These are phyloP conservation scores for Sanghuangporus baumii DNA, from an alignment of 1,284 basidiomycete species.

Conservation along the genomic window DNA sequence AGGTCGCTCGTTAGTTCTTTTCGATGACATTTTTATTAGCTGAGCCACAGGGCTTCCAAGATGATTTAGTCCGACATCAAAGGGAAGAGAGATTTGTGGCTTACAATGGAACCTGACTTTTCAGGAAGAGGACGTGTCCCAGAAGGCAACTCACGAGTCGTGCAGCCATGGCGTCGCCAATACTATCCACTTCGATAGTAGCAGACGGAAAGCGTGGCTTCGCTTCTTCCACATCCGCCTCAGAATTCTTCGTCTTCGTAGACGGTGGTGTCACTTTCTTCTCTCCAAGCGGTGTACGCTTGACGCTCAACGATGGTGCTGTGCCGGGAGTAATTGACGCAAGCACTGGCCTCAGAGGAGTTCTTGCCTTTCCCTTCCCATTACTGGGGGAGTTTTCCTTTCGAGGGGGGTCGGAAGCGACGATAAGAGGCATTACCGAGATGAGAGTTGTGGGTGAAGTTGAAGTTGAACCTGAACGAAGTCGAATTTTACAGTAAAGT, in stretches of 20 bases:
- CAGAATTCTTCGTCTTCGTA: neutral
- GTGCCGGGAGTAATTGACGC: neutral
- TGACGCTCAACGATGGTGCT: neutral
- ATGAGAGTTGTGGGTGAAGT: neutral
- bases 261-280: neutral
- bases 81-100: conserved; percentile 25
- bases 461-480: neutral
- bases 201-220: conserved; percentile 33
- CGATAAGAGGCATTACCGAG: neutral
- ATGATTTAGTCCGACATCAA: neutral
- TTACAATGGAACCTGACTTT: conserved; percentile 72
- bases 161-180: conserved; percentile 54
- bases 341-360: neutral
- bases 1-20: conserved; percentile 35
- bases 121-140: conserved; percentile 65
- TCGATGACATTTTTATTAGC: conserved; percentile 44
- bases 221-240: neutral
- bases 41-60: conserved; percentile 54
- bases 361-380: neutral
- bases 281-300: neutral
- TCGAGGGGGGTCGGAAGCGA: neutral
- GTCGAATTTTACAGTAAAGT: neutral
- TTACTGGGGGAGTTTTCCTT: neutral
- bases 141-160: conserved; percentile 54
- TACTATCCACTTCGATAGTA: conserved; percentile 40